A percentile compares a stretch with the other conserved stretches of the same genome.
phyloP scores from a whole-genome alignment of 106 monocot genomes.

The Dactylorhiza incarnata region DNA sequence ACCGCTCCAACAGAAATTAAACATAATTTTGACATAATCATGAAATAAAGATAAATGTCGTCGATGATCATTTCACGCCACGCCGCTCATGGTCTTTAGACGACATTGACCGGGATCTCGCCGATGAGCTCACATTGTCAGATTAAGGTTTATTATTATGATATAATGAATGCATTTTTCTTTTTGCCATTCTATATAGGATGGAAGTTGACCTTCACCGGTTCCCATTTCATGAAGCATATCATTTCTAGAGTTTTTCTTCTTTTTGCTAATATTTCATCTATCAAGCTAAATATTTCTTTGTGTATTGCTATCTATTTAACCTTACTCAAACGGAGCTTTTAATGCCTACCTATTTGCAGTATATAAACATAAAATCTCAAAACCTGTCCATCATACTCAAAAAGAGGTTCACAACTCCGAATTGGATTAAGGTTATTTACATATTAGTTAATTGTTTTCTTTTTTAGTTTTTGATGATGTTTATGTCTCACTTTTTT shows the following conservation, averaged over 20 bases:
- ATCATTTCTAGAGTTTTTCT: background rate
- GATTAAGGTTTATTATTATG: too few species aligned
- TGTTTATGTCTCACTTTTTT: slow-evolving; percentile 2
- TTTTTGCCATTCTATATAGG: too few species aligned
- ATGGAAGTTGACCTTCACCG: too few species aligned
- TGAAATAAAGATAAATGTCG: too few species aligned
- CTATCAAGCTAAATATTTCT: background rate
- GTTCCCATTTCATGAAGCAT: too few species aligned
- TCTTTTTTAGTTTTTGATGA: background rate
- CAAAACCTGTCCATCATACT: slow-evolving; percentile 71
- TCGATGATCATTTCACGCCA: too few species aligned
- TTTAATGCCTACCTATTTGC: slow-evolving; percentile 10
- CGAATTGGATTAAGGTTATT: slow-evolving; percentile 90
- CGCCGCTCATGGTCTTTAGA: too few species aligned
- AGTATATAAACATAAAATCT: slow-evolving; percentile 93
- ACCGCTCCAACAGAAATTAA: too few species aligned
- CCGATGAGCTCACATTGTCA: too few species aligned
- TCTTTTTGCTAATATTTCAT: background rate
- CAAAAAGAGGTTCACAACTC: slow-evolving; percentile 89
- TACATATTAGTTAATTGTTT: background rate
- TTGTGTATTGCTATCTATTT: background rate
- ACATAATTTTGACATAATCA: too few species aligned
- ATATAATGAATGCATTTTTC: too few species aligned
- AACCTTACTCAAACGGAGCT: background rate
- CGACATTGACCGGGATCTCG: too few species aligned